Percentiles rank a stretch among this genome's conserved stretches.
Evolutionary conservation across 805 yeast genomes (phyloP).

Genomic region (Candida namnaoensis): DNA sequence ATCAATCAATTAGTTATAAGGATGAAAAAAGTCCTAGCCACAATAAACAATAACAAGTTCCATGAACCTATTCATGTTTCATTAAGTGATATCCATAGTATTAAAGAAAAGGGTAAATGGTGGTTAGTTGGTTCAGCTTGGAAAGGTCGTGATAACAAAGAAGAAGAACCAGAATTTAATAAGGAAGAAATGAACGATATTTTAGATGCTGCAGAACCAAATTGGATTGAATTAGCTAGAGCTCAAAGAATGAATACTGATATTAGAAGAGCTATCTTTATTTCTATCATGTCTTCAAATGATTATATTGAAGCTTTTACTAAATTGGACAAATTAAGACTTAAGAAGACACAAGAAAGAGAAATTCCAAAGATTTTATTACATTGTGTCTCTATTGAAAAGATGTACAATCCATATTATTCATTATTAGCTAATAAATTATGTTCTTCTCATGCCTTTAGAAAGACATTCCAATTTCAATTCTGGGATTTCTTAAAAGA

Average conservation of each 20-base stretch:
- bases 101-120: conserved; percentile 90
- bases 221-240: conserved; percentile 83
- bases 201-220: conserved; percentile 36
- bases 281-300: conserved; percentile 90
- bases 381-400: conserved; percentile 82
- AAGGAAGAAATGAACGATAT: conserved; percentile 10
- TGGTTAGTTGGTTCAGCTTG: conserved; percentile 99
- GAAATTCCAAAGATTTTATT: conserved; percentile 81
- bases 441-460: conserved; percentile 64
- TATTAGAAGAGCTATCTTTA: conserved; percentile 85
- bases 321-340: conserved; percentile 67
- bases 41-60: conserved; percentile 33
- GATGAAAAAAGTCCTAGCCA: conserved; percentile 56
- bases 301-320: conserved; percentile 85
- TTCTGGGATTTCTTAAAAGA: conserved; percentile 82
- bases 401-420: conserved; percentile 84
- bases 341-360: conserved; percentile 72
- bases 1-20: conserved; percentile 44
- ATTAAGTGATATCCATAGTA: conserved; percentile 68
- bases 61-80: conserved; percentile 80
- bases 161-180: conserved; percentile 14
- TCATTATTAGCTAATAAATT: conserved; percentile 69
- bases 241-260: conserved; percentile 93
- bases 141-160: conserved; percentile 50
- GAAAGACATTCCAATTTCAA: conserved; percentile 81